Evolutionary conservation across 805 yeast species (phyloP), one percentile per base, ranked within the genome.

Genomic region (Nakazawaea ambrosiae): DNA sequence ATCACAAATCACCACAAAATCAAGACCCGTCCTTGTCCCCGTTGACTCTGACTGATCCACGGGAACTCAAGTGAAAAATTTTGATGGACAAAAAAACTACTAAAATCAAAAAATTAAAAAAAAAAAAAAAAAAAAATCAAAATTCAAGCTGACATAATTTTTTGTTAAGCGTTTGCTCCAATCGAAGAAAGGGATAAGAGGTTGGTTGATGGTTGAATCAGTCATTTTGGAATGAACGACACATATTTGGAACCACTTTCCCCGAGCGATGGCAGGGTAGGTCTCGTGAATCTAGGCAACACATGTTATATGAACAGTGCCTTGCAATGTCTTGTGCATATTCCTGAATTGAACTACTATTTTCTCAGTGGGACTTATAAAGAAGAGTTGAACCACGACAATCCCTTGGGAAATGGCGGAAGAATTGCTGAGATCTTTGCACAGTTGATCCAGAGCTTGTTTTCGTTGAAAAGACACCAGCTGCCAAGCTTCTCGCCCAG

Each of bases 231-330:
- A n/a, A n/a, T n/a, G n/a, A n/a, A n/a, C n/a, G n/a, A n/a, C n/a
- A n/a, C n/a, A n/a, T n/a, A n/a, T n/a, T n/a, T n/a, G n/a, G 10
- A 4, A 24, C 24, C 24, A 22, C 24, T 37, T 14, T 5, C 33
- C 16, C 48, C 45, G 3, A 55, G 58, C 2, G 48, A 44, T 20
- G 89, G 96, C 46, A 53, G 65, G 33, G 56, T 68, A 41, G 81
- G 97, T 43, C 46, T 81, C 51, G 62, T 68, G 36, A 89, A 86
- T 51, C 61, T 88, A 43, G 97, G 97, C 2, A 89, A 89, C 54
- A 80, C 95, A 0, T 89, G 97, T 57, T 89, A 87, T 56, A 88
- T 89, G 97, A 88, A 87, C 56, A 84, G 95, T 8, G 96, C 96
- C 0, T 60, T 90, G 31, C 97, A 92, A 53, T 90, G 97, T 51